Evolutionary conservation across 257 asterid genomes (phyloP), one percentile per base, ranked within the genome.

Genomic region (Verbascum thapsus): DNA sequence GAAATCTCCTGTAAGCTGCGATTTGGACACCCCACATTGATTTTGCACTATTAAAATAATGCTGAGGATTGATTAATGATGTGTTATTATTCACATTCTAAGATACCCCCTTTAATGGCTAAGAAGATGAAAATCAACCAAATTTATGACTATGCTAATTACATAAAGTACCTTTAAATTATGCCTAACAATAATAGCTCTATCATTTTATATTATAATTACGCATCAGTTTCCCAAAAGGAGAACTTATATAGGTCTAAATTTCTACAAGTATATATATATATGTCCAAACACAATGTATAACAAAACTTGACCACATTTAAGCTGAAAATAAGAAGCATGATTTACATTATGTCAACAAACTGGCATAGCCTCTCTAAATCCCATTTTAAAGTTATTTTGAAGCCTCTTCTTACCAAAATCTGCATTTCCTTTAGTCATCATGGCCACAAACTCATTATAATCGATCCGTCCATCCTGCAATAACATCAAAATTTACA

Each of bases 401-500:
- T 57, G 83, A 45, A 64, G 40, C 70, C 72, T 77, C 65, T 73
- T 81, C 73, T 70, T 78, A 50, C 72, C 81, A 53, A 72, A 81
- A 58, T 77, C 83, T 66, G 73, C 19, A 68, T 74, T 69, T 22
- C 76, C 85, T 40, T 76, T 80, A 12, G 73, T 70, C 86, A 80
- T 76, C 86, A 80, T 80, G 5, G 70, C 74, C 69, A 80, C 83
- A 65, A 80, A 80, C 72, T 80, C 86, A 8, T 65, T 68, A 20
- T 67, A 80, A 40, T 80, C 86, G 50, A 80, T 80, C 63, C 66
- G 62, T 1, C 81, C 80, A 15, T 81, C 84, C 82, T 75, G 76
- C 63, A 66, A 53, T 12, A 43, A 17, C 20, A 15, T 7, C 20
- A 22, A 9, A 23, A 26, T 26, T 2, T 26, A 1, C 2, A 5